Evolutionary conservation across 441 rosid species (phyloP).

Genomic region (Capsella rubella): DNA sequence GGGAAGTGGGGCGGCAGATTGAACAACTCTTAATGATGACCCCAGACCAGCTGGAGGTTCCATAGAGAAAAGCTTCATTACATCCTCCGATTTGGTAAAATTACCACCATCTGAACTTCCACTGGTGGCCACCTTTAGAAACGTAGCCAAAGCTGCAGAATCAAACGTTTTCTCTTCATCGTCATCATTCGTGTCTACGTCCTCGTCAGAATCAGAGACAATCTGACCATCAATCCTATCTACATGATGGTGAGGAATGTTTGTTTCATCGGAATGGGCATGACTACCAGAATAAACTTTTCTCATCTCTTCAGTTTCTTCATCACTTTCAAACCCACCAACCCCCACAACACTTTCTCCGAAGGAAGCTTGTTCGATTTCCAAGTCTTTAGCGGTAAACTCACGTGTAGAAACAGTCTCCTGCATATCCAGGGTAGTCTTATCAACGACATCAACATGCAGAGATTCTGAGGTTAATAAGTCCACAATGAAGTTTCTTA

Average conservation of each 20-base stretch:
- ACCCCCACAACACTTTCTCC: constrained; percentile 46
- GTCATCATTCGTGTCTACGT: constrained; percentile 65
- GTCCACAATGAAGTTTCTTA: constrained; percentile 1
- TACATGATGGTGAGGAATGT: constrained; percentile 53
- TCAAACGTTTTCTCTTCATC: constrained; percentile 67
- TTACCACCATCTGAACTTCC: constrained; percentile 62
- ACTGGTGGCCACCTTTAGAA: constrained; percentile 67
- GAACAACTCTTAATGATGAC: constrained; percentile 59
- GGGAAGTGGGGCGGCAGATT: constrained; percentile 62
- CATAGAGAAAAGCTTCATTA: constrained; percentile 75
- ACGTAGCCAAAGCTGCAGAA: constrained; percentile 83
- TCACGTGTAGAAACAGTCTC: constrained; percentile 39
- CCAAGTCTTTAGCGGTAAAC: constrained; percentile 42
- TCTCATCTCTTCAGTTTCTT: constrained; percentile 59
- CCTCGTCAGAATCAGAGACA: constrained; percentile 63
- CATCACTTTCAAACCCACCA: constrained; percentile 61
- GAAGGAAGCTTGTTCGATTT: constrained; percentile 33
- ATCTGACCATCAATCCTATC: constrained; percentile 69
- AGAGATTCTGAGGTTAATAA: not conserved
- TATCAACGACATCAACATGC: not conserved
- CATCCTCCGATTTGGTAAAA: constrained; percentile 51
- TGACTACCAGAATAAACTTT: constrained; percentile 50
- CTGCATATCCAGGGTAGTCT: not conserved
- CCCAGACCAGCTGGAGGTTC: constrained; percentile 85
- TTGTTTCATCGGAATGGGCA: constrained; percentile 53